Conservation (phyloP, 2,329 filamentous ascomycete species). For the Aspergillus sergii region DNA sequence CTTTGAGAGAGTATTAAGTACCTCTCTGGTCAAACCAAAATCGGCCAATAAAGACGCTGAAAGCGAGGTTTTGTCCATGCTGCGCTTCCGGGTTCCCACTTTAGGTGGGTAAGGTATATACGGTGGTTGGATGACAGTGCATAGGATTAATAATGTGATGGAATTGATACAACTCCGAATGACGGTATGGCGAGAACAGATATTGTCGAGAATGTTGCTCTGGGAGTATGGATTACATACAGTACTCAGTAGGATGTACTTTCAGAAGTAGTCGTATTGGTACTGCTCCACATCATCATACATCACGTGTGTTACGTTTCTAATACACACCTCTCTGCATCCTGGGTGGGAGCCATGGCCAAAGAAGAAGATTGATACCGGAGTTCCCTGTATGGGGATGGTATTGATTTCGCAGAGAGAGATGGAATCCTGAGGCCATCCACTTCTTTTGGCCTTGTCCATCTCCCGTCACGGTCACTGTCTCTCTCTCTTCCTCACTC, state of each 20-base stretch:
- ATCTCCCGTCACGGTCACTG: constrained; percentile 6
- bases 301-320: constrained; percentile 19
- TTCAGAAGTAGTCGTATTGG: too few relatives aligned
- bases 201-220: neutral
- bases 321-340: constrained; percentile 9
- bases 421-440: constrained; percentile 14
- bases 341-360: neutral
- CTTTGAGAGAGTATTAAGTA: neutral
- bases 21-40: neutral
- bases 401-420: constrained; percentile 6
- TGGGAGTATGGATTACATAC: neutral
- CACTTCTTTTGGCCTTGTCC: neutral
- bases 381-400: constrained; percentile 3
- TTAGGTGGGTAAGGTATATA: neutral
- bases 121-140: neutral
- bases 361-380: neutral
- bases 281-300: neutral
- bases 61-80: neutral
- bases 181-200: neutral
- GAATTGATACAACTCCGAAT: too few relatives aligned
- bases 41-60: neutral
- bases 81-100: neutral
- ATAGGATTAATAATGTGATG: neutral
- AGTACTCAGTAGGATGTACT: neutral
- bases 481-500: constrained; percentile 3